Evolutionary conservation across 495 filamentous ascomycete species (phyloP), one percentile per base, ranked within the genome.

Genomic region (Neurospora africana): DNA sequence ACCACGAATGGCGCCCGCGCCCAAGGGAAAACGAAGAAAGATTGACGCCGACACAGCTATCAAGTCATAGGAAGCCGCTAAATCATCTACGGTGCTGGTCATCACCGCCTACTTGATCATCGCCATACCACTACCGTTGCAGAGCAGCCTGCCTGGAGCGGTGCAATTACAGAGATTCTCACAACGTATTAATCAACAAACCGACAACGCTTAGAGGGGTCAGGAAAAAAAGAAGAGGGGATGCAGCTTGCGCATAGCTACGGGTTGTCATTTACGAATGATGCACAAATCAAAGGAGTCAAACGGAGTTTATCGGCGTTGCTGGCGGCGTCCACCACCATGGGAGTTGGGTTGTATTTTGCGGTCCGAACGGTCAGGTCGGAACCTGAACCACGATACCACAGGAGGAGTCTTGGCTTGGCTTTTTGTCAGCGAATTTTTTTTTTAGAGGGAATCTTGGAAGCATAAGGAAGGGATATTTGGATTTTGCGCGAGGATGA

Each of bases 21-120:
- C 91, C 43, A 91, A 92, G 76, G 91, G 91, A 71, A 93, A 92
- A 85, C 83, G 89, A 81, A 87, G 91, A 79, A 90, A 91, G 82
- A 81, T 91, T 40, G 89, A 91, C 75, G 84, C 84, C 71, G 75
- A 79, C 36, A 76, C 79, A 39, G 75, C 77, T 0, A 76, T 77
- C 68, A 72, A 79, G 47, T 81, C 75, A 68, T 81, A n/a, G 74
- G 79, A 44, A 23, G 37, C 23, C 38, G 5, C 30, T 40, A 67
- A 27, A 69, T 21, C 67, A 72, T 68, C 70, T 68, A 41, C 73
- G 75, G 73, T 76, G 75, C 75, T 75, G 75, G 73, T 72, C 68
- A 69, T 70, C 75, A 75, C 75, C 58, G 75, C 69, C 69, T 41
- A 53, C 53, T 7, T 65, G 13, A 65, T 35, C 15, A 61, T 30